Evolutionary conservation across 306 rosid species (phyloP).

Genomic region (Prunus armeniaca): DNA sequence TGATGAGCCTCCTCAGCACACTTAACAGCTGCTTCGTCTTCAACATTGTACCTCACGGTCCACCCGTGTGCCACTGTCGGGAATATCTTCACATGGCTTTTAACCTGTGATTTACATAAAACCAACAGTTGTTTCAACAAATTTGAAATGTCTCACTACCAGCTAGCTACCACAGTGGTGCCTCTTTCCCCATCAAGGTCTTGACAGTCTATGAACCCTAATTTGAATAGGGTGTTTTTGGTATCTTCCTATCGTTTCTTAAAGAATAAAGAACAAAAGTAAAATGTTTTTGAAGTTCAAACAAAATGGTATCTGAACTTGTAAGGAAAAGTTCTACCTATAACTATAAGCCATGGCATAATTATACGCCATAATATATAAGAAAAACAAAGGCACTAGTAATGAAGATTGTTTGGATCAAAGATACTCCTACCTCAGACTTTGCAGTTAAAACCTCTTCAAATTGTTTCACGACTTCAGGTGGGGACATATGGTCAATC

Average conservation of each 20-base stretch:
- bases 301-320: neutral
- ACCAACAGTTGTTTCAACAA: constrained; percentile 1
- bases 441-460: constrained; percentile 34
- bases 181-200: neutral
- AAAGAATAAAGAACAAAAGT: neutral
- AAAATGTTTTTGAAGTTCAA: neutral
- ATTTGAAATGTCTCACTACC: neutral
- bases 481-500: constrained; percentile 33
- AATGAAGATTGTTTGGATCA: neutral
- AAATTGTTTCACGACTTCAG: constrained; percentile 38
- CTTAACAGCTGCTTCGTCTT: constrained; percentile 45
- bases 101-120: constrained; percentile 31
- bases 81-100: constrained; percentile 56
- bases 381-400: neutral
- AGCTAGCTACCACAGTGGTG: neutral
- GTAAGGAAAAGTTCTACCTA: neutral
- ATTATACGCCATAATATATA: neutral
- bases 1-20: constrained; percentile 65
- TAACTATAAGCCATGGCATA: neutral
- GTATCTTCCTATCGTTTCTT: neutral
- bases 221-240: neutral
- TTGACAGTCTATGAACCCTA: neutral
- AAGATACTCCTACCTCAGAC: constrained; percentile 36
- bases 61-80: constrained; percentile 65
- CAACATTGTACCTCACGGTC: constrained; percentile 47